These are phyloP conservation scores for Metschnikowia orientalis DNA, from an alignment of 805 yeast species.

Conservation along the genomic window DNA sequence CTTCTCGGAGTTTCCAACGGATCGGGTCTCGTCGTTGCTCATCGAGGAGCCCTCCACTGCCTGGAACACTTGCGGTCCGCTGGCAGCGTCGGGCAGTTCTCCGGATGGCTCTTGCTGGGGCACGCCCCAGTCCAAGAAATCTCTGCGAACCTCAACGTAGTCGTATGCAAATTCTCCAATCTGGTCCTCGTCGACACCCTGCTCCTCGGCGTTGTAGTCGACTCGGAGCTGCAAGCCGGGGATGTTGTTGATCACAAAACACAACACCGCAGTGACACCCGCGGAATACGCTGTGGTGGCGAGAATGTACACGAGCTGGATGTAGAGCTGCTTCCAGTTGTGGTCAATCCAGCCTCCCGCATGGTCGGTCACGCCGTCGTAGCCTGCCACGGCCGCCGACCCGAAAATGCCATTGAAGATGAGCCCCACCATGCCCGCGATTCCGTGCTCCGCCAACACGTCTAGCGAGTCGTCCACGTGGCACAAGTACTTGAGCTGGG, in stretches of 20 bases:
- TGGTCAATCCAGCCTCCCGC: conserved; percentile 91
- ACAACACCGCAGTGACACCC: conserved; percentile 72
- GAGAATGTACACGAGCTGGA: conserved; percentile 76
- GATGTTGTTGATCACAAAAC: conserved; percentile 66
- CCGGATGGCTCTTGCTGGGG: conserved; percentile 14
- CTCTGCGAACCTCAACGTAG: conserved; percentile 93
- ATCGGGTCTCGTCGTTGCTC: conserved; percentile 7
- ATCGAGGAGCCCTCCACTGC: conserved; percentile 12
- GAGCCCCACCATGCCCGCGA: conserved; percentile 89
- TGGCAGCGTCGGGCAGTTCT: conserved; percentile 7
- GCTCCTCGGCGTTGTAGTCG: conserved; percentile 77
- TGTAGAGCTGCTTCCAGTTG: conserved; percentile 87
- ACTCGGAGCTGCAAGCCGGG: conserved; percentile 83
- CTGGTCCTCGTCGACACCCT: conserved; percentile 94
- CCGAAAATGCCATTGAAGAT: conserved; percentile 88
- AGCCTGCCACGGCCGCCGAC: conserved; percentile 81
- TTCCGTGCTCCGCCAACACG: conserved; percentile 97
- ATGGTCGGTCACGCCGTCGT: conserved; percentile 81
- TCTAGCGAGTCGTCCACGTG: conserved; percentile 90
- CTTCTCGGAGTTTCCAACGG: conserved; percentile 11
- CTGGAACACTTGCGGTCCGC: conserved; percentile 9
- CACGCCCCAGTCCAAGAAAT: conserved; percentile 58
- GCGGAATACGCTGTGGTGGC: conserved; percentile 74
- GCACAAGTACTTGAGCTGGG: conserved; percentile 76
- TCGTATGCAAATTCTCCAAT: conserved; percentile 99